A percentile compares a stretch with the other conserved stretches of the same genome.
Conservation (phyloP, 306 rosid genomes). For the Mimosa bimucronata region DNA sequence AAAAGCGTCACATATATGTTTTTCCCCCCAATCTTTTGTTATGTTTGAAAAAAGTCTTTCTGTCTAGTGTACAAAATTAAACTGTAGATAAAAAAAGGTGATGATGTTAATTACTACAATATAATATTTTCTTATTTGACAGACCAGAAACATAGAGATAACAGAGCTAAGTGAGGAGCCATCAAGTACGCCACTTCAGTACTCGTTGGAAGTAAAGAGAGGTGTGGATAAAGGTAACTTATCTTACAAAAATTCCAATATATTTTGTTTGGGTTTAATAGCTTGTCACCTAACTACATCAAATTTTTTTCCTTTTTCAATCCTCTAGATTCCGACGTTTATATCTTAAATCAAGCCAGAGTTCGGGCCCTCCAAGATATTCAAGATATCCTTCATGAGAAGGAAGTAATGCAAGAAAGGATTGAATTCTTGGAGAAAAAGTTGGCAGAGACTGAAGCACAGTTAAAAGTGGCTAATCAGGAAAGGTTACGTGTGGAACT, state of each 20-base stretch:
- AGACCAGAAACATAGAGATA: slow-evolving; percentile 49
- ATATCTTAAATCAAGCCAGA: slow-evolving; percentile 72
- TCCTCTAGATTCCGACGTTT: slow-evolving; percentile 57
- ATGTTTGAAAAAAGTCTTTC: background rate
- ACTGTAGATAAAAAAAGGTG: background rate
- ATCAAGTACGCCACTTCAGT: slow-evolving; percentile 56
- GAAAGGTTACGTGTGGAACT: slow-evolving; percentile 66
- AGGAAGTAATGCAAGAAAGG: slow-evolving; percentile 67
- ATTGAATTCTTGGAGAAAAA: slow-evolving; percentile 61
- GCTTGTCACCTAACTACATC: slow-evolving; percentile 26
- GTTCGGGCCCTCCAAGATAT: slow-evolving; percentile 67
- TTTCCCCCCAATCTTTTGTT: background rate
- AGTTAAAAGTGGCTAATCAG: slow-evolving; percentile 61
- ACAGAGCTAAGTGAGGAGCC: slow-evolving; percentile 41
- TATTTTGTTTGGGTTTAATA: slow-evolving; percentile 22
- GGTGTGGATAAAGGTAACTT: slow-evolving; percentile 80
- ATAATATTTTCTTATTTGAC: slow-evolving; percentile 38
- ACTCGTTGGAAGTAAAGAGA: slow-evolving; percentile 65
- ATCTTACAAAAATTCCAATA: slow-evolving; percentile 22
- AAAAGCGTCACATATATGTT: background rate
- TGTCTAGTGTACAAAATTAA: slow-evolving; percentile 14
- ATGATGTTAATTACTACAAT: background rate
- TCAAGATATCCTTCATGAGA: slow-evolving; percentile 71
- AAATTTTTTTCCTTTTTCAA: background rate
- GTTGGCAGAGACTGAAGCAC: slow-evolving; percentile 77